Conservation (phyloP, 768 basidiomycete genomes). For the Cystobasidiopsis lactophilus region DNA sequence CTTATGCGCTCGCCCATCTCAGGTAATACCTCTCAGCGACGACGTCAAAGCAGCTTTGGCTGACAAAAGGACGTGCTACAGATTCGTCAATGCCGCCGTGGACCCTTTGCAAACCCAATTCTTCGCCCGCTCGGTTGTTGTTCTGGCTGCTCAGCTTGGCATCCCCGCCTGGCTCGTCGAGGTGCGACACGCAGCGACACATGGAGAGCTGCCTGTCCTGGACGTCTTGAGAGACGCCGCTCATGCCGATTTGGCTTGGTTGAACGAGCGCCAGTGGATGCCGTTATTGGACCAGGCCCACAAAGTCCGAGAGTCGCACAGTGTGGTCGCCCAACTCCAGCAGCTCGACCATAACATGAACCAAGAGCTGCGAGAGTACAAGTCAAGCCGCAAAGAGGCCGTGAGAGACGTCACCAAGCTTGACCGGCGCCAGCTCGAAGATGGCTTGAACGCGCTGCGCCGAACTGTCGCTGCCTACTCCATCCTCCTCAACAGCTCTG, state of each 20-base stretch:
- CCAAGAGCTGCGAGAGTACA: constrained; percentile 9
- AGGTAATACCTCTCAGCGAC: too few relatives aligned
- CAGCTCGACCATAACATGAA: constrained; percentile 20
- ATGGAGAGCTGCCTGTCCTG: constrained; percentile 60
- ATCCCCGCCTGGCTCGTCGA: constrained; percentile 78
- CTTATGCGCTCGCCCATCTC: too few relatives aligned
- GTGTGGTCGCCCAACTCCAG: too few relatives aligned
- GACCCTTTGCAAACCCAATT: constrained; percentile 75
- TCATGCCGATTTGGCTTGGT: constrained; percentile 58
- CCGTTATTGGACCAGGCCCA: constrained; percentile 40
- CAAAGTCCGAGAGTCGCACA: constrained; percentile 1
- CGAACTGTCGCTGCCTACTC: too few relatives aligned
- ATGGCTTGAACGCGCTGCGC: too few relatives aligned
- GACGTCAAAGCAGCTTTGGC: too few relatives aligned
- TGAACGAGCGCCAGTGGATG: constrained; percentile 61
- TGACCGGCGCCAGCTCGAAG: too few relatives aligned
- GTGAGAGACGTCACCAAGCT: constrained; percentile 25
- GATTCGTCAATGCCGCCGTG: constrained; percentile 83
- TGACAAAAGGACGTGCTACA: constrained; percentile 20
- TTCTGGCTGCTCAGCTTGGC: constrained; percentile 65
- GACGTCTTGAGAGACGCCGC: constrained; percentile 39
- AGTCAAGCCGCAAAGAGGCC: constrained; percentile 26
- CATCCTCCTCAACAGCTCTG: too few relatives aligned
- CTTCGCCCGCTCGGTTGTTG: constrained; percentile 73
- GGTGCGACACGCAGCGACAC: constrained; percentile 80